Conservation (phyloP, 805 yeast genomes). For the Starmerella vaccinii region DNA sequence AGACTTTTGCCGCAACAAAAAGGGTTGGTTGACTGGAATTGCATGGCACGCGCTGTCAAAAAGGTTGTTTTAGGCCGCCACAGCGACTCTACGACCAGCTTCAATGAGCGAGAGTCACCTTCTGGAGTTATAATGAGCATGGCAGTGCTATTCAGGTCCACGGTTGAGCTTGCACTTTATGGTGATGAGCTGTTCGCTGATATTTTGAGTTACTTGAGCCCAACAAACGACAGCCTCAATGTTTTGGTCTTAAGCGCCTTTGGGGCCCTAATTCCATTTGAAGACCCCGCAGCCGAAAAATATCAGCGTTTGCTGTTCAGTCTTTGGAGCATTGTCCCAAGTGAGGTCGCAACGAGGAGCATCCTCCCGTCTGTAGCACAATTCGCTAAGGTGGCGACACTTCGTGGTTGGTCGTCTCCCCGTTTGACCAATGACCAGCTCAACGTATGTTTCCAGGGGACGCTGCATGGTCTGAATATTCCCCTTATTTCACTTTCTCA, state of each 20-base stretch:
- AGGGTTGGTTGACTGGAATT: constrained; percentile 10
- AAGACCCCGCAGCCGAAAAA: neutral
- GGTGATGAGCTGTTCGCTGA: constrained; percentile 5
- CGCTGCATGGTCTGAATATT: constrained; percentile 35
- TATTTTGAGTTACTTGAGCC: constrained; percentile 14
- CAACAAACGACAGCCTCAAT: constrained; percentile 8
- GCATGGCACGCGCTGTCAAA: constrained; percentile 7
- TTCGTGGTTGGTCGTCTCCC: neutral
- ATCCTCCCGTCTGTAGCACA: constrained; percentile 14
- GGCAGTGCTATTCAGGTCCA: constrained; percentile 12
- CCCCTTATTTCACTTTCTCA: constrained; percentile 28
- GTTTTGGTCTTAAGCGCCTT: constrained; percentile 11
- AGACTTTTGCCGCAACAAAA: constrained; percentile 22
- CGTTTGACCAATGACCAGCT: constrained; percentile 50
- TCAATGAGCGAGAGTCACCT: neutral
- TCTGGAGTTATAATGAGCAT: constrained; percentile 7
- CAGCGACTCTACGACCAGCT: too few species aligned
- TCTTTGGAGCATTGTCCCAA: constrained; percentile 9
- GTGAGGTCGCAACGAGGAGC: constrained; percentile 8
- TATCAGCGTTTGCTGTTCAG: neutral
- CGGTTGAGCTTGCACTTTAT: neutral
- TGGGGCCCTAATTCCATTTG: constrained; percentile 11
- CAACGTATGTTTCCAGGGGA: constrained; percentile 44
- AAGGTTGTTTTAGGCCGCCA: constrained; percentile 8
- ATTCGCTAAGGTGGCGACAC: neutral